Percentiles rank a stretch among this genome's conserved stretches.
phyloP scores from a whole-genome alignment of 768 basidiomycete genomes.

The Pisolithus marmoratus region DNA sequence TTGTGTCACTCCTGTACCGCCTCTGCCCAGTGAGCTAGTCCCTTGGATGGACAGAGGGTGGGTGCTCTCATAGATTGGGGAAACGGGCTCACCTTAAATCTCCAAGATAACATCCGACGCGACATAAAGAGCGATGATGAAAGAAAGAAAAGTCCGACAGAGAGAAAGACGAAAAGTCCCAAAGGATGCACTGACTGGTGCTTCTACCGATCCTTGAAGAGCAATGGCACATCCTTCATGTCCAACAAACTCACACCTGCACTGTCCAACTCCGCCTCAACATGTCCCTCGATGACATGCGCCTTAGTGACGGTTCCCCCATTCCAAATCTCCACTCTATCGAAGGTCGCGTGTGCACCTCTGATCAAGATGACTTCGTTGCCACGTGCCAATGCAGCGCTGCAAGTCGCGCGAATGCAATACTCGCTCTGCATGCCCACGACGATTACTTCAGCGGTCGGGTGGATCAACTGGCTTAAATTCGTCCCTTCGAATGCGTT shows the following conservation, averaged over 20 bases:
- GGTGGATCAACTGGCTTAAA: constrained; percentile 43
- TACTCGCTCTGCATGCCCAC: constrained; percentile 68
- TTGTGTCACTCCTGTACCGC: no score
- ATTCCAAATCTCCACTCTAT: constrained; percentile 57
- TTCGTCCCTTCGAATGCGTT: constrained; percentile 62
- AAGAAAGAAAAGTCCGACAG: no score
- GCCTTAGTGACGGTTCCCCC: constrained; percentile 53
- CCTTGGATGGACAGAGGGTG: no score
- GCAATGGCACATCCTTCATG: constrained; percentile 55
- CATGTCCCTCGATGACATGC: constrained; percentile 46
- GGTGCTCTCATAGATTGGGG: no score
- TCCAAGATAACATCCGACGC: no score
- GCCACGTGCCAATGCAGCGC: constrained; percentile 53
- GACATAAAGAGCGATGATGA: no score
- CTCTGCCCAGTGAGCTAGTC: no score
- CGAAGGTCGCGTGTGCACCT: constrained; percentile 64
- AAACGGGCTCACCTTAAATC: no score
- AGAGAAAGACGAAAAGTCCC: no score
- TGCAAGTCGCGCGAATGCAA: constrained; percentile 52
- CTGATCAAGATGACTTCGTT: constrained; percentile 60
- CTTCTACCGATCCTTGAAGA: constrained; percentile 51
- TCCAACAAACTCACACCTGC: constrained; percentile 60
- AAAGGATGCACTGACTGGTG: no score
- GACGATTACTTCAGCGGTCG: constrained; percentile 57
- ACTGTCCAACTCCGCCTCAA: constrained; percentile 64